Evolutionary conservation across 441 rosid genomes (phyloP).

Genomic region (Oxalis stricta): DNA sequence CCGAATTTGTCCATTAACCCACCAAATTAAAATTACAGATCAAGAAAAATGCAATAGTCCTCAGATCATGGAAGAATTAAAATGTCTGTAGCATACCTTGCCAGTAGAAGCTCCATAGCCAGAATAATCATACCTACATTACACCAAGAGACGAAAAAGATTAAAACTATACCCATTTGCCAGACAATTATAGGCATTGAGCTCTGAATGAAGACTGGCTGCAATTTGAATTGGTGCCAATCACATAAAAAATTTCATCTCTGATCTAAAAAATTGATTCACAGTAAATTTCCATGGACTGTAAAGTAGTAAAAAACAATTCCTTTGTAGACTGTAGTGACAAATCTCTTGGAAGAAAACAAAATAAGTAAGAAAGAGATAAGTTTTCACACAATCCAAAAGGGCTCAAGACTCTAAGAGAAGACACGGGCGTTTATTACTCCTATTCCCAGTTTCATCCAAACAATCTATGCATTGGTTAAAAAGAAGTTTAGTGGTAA

Average conservation of each 20-base stretch:
- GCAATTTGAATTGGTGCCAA: background rate
- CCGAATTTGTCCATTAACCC: background rate
- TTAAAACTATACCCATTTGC: slow-evolving; percentile 6
- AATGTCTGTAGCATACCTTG: slow-evolving; percentile 31
- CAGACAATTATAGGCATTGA: background rate
- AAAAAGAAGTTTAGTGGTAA: slow-evolving; percentile 10
- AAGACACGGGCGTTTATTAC: background rate
- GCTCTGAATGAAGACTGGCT: background rate
- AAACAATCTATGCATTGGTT: slow-evolving; percentile 2
- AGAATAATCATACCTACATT: slow-evolving; percentile 86
- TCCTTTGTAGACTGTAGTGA: slow-evolving; percentile 9
- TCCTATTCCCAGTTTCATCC: slow-evolving; percentile 12
- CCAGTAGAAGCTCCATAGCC: slow-evolving; percentile 97
- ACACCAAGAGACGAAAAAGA: slow-evolving; percentile 7
- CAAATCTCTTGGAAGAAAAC: slow-evolving; percentile 1
- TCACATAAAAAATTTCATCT: background rate
- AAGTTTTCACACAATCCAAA: slow-evolving; percentile 2
- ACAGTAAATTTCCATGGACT: background rate
- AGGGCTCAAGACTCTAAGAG: slow-evolving; percentile 16
- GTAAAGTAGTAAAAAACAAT: background rate
- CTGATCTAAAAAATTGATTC: background rate
- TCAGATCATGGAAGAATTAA: background rate
- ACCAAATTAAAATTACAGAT: background rate
- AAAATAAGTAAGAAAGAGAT: slow-evolving; percentile 3
- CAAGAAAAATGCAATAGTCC: background rate